Conservation (phyloP, 495 filamentous ascomycete species). For the Amniculicola lignicola region DNA sequence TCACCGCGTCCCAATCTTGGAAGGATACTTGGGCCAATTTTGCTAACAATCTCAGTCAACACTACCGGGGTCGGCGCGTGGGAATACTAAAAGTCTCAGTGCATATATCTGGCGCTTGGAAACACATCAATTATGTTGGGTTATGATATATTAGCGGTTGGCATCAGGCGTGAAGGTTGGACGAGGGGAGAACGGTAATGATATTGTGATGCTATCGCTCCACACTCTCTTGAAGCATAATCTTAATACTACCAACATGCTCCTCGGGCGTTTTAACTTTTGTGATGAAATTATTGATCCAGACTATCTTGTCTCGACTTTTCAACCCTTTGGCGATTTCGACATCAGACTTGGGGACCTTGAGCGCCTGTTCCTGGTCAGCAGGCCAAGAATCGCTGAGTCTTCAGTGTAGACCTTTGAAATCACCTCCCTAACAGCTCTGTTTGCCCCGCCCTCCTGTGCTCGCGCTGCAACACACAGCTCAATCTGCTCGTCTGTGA, state of each 20-base stretch:
- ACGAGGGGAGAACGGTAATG: neutral
- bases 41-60: slow-evolving; percentile 7
- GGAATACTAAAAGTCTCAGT: slow-evolving; percentile 29
- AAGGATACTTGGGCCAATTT: neutral
- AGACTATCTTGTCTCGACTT: slow-evolving; percentile 58
- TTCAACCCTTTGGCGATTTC: slow-evolving; percentile 62
- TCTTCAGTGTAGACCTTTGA: too few species aligned
- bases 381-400: too few species aligned
- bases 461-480: slow-evolving; percentile 62
- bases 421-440: slow-evolving; percentile 60
- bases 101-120: slow-evolving; percentile 19
- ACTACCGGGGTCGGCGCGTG: slow-evolving; percentile 29
- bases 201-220: slow-evolving; percentile 7
- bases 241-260: slow-evolving; percentile 25
- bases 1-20: neutral
- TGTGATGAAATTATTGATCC: slow-evolving; percentile 5
- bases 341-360: slow-evolving; percentile 61
- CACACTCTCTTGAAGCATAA: slow-evolving; percentile 22
- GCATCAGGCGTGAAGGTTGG: neutral
- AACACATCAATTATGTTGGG: too few species aligned
- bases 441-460: slow-evolving; percentile 64
- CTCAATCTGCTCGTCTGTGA: slow-evolving; percentile 55
- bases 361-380: slow-evolving; percentile 52
- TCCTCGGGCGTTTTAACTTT: slow-evolving; percentile 17
- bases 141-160: neutral